Percentiles rank a stretch among this genome's conserved stretches.
Conservation (phyloP, 2,329 filamentous ascomycete species). For the Decorospora gaudefroyi region DNA sequence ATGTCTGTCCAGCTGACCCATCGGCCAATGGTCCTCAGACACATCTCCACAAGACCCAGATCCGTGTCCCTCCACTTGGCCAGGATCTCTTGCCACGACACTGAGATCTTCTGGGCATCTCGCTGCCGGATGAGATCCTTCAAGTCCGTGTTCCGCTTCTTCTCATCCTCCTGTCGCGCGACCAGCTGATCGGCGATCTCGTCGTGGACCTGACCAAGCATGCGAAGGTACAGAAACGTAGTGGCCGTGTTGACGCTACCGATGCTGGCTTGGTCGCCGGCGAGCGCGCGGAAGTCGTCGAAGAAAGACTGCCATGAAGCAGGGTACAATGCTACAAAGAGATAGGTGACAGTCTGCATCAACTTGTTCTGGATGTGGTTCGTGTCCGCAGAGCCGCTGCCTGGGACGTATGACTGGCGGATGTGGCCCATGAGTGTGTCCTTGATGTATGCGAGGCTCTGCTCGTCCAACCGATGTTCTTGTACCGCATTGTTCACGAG, state of each 20-base stretch:
- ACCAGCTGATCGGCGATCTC: slow-evolving; percentile 95
- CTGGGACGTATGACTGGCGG: slow-evolving; percentile 70
- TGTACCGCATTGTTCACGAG: slow-evolving; percentile 92
- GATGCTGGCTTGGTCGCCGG: slow-evolving; percentile 62
- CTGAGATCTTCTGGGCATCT: slow-evolving; percentile 85
- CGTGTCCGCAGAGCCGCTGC: slow-evolving; percentile 67
- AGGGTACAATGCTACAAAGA: slow-evolving; percentile 86
- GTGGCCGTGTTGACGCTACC: slow-evolving; percentile 71
- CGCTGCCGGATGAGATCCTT: slow-evolving; percentile 87
- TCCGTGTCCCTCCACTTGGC: slow-evolving; percentile 70
- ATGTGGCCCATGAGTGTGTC: slow-evolving; percentile 82
- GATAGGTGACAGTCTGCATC: slow-evolving; percentile 90
- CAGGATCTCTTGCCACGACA: slow-evolving; percentile 90
- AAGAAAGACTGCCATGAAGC: slow-evolving; percentile 88
- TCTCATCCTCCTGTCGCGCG: slow-evolving; percentile 74
- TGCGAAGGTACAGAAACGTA: slow-evolving; percentile 83
- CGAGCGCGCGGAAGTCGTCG: slow-evolving; percentile 82
- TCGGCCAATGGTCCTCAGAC: slow-evolving; percentile 86
- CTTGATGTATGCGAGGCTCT: slow-evolving; percentile 75
- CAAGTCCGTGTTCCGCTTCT: slow-evolving; percentile 82
- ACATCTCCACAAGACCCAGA: slow-evolving; percentile 80
- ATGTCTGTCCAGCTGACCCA: slow-evolving; percentile 99
- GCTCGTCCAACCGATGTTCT: slow-evolving; percentile 72
- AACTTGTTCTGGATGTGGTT: slow-evolving; percentile 91
- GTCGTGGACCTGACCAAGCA: slow-evolving; percentile 89